Evolutionary conservation across 768 basidiomycete genomes (phyloP), one percentile per base, ranked within the genome.

Genomic region (Rubroboletus satanas): DNA sequence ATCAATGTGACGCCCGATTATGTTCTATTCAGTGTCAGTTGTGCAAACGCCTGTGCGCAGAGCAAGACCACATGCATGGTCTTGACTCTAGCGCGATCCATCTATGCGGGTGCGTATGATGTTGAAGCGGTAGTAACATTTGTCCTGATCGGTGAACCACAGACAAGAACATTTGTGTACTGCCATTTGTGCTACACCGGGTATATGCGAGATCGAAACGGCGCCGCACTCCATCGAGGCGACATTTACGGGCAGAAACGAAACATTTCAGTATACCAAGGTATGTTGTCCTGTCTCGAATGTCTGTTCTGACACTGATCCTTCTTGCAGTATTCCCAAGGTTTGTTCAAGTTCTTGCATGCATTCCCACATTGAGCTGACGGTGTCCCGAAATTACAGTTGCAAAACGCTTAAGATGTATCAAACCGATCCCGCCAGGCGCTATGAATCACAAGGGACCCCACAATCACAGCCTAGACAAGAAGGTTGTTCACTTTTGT

Each of bases 191-290:
- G 57, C 68, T 17, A 70, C 75, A 0, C 60, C 63, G 1, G 84
- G 85, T 4, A 79, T 78, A 18, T 86, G 84, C 52, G 74, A 83
- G 44, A 84, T 85, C 14, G 77, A 84, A 49, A 82, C 78, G 0
- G 71, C 76, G 0, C 84, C 84, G 0, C 77, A 80, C 49, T 79
- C 83, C 0, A 77, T 86, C 33, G 79, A 84, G 60, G 81, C 83
- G 6, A 84, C 82, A 0, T 86, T 85, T 58, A 78, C 77, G 0
- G 85, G 84, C 0, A 72, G 66, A 54, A 79, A 84, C 46, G 81
- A 83, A 55, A 83, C 78, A 1, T 86, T 84, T 60, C 78, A 81
- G 61, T 86, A 82, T 48, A 86, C 85, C 0, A 85, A 85, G 74
- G 84, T 81, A 48, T 28, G 62, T 51, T 37, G 29, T 26, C 18